Evolutionary conservation across 495 filamentous ascomycete genomes (phyloP).

Genomic region (Thozetella sp.): DNA sequence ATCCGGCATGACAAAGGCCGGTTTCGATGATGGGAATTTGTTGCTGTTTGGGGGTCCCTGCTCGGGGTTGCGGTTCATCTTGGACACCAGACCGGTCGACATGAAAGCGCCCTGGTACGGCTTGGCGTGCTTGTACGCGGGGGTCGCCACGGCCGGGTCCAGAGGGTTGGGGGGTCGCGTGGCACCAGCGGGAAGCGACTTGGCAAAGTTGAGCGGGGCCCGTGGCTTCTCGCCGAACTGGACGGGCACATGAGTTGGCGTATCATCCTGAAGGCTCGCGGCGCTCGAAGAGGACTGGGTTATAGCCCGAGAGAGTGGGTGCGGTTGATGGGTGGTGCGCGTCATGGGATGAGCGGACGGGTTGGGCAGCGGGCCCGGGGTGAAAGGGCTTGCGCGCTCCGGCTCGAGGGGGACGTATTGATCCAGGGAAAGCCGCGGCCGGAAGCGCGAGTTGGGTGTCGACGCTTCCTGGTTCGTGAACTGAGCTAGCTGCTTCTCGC

Average conservation of each 20-base stretch:
- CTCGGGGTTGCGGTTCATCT: constrained; percentile 66
- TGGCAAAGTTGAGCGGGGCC: constrained; percentile 69
- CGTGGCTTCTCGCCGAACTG: constrained; percentile 51
- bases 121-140: constrained; percentile 80
- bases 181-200: constrained; percentile 71
- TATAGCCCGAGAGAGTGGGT: constrained; percentile 83
- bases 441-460: constrained; percentile 48
- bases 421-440: constrained; percentile 78
- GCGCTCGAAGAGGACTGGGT: constrained; percentile 83
- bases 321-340: constrained; percentile 57
- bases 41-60: constrained; percentile 55
- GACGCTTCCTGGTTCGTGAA: constrained; percentile 45
- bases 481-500: constrained; percentile 43
- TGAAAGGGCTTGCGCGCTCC: constrained; percentile 66
- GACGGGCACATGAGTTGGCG: constrained; percentile 66
- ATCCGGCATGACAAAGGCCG: constrained; percentile 68
- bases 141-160: constrained; percentile 69
- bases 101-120: constrained; percentile 86
- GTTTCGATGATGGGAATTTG: constrained; percentile 26
- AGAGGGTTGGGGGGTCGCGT: constrained; percentile 45
- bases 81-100: constrained; percentile 93
- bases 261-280: constrained; percentile 69
- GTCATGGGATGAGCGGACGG: constrained; percentile 54
- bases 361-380: constrained; percentile 52
- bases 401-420: constrained; percentile 61